Conservation (phyloP, 352 stramenopile species). For the Nothophytophthora sp. region DNA sequence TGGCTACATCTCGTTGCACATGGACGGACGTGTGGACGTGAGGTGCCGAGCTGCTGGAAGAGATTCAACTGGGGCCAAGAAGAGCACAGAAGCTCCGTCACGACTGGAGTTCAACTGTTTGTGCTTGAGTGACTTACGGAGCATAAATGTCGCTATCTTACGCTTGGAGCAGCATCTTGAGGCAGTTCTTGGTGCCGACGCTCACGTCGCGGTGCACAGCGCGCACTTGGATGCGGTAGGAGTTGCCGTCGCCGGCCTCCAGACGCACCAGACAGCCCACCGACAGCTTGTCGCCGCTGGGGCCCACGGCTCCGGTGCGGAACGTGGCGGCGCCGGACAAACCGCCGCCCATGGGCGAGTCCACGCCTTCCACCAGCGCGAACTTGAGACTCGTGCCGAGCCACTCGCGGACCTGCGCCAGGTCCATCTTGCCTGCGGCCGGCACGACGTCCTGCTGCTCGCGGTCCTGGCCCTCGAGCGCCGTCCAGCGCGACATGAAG, state of each 20-base stretch:
- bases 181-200: slow-evolving; percentile 64
- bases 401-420: slow-evolving; percentile 80
- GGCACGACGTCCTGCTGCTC: slow-evolving; percentile 93
- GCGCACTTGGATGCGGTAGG: slow-evolving; percentile 91
- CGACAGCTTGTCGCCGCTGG: slow-evolving; percentile 93
- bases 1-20: no score
- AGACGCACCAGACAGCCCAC: slow-evolving; percentile 93
- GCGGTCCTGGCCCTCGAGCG: slow-evolving; percentile 89
- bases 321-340: slow-evolving; percentile 92
- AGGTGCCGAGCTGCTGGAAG: no score
- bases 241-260: slow-evolving; percentile 84
- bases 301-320: slow-evolving; percentile 86
- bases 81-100: no score
- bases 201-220: slow-evolving; percentile 91
- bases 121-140: no score
- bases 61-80: no score
- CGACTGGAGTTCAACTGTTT: no score
- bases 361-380: slow-evolving; percentile 74
- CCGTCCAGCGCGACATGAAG: slow-evolving; percentile 94
- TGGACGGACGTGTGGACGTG: no score
- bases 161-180: slow-evolving; percentile 54
- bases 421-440: slow-evolving; percentile 80
- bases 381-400: slow-evolving; percentile 91
- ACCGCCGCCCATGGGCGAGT: slow-evolving; percentile 76
- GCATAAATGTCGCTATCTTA: slow-evolving; percentile 18